Base-by-base conservation (phyloP, 306 rosid genomes). In the Cucumis cinereus region DNA sequence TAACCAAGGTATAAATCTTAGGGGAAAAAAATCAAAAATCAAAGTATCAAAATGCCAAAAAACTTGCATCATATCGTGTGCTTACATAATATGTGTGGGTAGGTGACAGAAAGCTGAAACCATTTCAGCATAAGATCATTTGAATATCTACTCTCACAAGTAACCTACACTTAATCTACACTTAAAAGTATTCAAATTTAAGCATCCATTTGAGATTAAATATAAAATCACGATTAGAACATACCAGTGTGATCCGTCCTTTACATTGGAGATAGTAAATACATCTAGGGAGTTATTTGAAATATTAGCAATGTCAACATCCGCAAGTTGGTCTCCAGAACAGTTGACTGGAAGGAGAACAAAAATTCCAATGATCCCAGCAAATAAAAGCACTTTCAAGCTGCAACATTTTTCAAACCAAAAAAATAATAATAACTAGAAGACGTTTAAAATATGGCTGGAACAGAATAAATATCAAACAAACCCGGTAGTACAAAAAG, bases 261-360 rank as follows among this genome's bases (percentile, higher is more conserved):
- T 74, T 24, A 89, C 78, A 82, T 89, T 89, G 13, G 91, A 85
- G 78, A 89, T 87, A 14, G 86, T 81, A 75, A 89, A 89, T 72
- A 89, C 82, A 64, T 89, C 94, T 74, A 89, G 16, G 4, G 94
- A 89, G 72, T 80, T 85, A 69, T 80, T 84, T 10, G 86, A 82
- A 74, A 85, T 78, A 79, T 89, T 83, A 77, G 61, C 1, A 0
- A 87, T 54, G 84, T 89, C 86, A 50, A 89, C 45, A 54, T 81
- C 73, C 77, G 78, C 50, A 28, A 87, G 90, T 77, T 83, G 88
- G 83, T 88, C 74, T 55, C 95, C 99, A 24, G 88, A 79, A 85
- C 95, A 90, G 79, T 92, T 94, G 79, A 94, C 83, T 38, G 97
- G 99, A 79, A 94, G 97, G 77, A 94, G 79, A 70, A 90, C 90